phyloP scores from a whole-genome alignment of 805 yeast genomes.

The Priceomyces melissophilus region DNA sequence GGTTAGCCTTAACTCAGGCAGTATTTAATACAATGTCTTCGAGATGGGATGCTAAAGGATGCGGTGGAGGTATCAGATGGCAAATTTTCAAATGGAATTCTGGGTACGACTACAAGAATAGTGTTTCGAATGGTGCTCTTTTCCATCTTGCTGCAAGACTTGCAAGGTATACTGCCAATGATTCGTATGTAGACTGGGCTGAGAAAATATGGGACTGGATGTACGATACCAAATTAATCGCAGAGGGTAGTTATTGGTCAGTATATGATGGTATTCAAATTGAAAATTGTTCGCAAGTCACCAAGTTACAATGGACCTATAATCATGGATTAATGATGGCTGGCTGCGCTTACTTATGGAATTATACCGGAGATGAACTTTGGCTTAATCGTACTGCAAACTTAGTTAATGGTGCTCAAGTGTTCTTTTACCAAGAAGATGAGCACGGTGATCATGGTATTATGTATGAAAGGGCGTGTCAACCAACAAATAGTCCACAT shows the following conservation, averaged over 20 bases:
- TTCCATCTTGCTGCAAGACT: conserved; percentile 44
- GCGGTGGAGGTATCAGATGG: conserved; percentile 46
- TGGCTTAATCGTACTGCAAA: conserved; percentile 66
- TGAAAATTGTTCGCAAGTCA: conserved; percentile 59
- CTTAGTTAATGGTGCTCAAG: conserved; percentile 52
- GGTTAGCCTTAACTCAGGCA: conserved; percentile 42
- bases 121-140: conserved; percentile 43
- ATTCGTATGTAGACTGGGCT: conserved; percentile 38
- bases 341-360: conserved; percentile 80
- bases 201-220: conserved; percentile 46
- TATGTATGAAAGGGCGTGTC: conserved; percentile 85
- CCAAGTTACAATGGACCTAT: conserved; percentile 76
- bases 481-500: conserved; percentile 32
- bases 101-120: conserved; percentile 44
- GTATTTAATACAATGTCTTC: conserved; percentile 44
- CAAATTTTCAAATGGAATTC: conserved; percentile 48
- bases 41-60: conserved; percentile 37
- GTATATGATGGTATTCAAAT: conserved; percentile 76
- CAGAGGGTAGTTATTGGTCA: conserved; percentile 40
- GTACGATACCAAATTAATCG: conserved; percentile 41
- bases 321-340: conserved; percentile 76
- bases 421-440: conserved; percentile 46
- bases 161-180: conserved; percentile 40
- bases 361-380: conserved; percentile 57
- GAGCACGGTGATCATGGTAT: conserved; percentile 33